Percentiles rank a stretch among this genome's conserved stretches.
phyloP scores from a whole-genome alignment of 257 asterid genomes.

The Forsythia viridissima region DNA sequence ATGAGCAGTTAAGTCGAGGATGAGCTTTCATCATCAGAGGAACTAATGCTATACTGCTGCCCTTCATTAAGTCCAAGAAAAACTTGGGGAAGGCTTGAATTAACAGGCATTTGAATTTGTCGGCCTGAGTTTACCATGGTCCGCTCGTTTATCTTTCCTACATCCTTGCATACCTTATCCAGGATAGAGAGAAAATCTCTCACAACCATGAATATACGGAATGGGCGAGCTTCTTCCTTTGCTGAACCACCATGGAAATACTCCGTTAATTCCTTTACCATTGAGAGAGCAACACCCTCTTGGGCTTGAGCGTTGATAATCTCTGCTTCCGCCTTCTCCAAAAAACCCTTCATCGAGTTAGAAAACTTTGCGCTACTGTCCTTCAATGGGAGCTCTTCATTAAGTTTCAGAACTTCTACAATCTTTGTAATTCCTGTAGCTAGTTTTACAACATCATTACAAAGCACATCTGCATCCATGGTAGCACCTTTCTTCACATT shows the following conservation, averaged over 20 bases:
- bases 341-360: constrained; percentile 49
- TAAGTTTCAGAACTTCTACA: constrained; percentile 44
- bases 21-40: constrained; percentile 53
- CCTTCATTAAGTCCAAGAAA: constrained; percentile 45
- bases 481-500: constrained; percentile 82
- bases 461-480: constrained; percentile 61
- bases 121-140: constrained; percentile 53
- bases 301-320: constrained; percentile 53
- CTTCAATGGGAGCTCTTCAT: constrained; percentile 31
- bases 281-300: constrained; percentile 66
- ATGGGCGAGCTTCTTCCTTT: constrained; percentile 71
- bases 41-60: constrained; percentile 32
- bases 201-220: constrained; percentile 68
- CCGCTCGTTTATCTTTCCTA: constrained; percentile 60
- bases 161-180: constrained; percentile 78
- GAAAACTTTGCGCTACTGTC: constrained; percentile 38
- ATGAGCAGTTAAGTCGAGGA: constrained; percentile 31
- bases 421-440: constrained; percentile 54
- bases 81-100: constrained; percentile 40
- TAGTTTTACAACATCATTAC: constrained; percentile 51
- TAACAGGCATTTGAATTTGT: constrained; percentile 30
- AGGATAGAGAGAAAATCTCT: constrained; percentile 63
- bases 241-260: constrained; percentile 77
- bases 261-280: constrained; percentile 71
- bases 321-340: constrained; percentile 55